Conservation (phyloP, 129 eudicot species). For the Lonicera japonica region DNA sequence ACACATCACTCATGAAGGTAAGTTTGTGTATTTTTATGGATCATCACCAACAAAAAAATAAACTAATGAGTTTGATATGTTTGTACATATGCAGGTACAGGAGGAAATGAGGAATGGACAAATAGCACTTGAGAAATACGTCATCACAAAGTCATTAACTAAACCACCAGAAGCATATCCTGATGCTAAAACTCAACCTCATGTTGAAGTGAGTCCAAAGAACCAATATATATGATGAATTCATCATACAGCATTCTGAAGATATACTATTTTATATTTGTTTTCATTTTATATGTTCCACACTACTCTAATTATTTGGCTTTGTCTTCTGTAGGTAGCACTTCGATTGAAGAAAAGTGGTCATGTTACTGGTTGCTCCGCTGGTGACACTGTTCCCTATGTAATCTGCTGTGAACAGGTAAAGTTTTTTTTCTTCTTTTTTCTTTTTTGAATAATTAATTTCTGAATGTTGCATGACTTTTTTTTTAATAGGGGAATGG, state of each 20-base stretch:
- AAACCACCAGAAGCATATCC: constrained; percentile 99
- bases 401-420: constrained; percentile 95
- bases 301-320: constrained; percentile 4
- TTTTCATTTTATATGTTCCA: background rate
- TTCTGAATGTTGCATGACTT: background rate
- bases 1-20: constrained; percentile 78
- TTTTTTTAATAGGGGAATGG: constrained; percentile 50
- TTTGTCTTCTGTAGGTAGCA: constrained; percentile 55
- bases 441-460: background rate
- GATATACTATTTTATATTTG: background rate
- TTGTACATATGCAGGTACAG: constrained; percentile 59
- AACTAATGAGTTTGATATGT: background rate
- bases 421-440: background rate
- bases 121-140: constrained; percentile 81
- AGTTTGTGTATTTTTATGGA: background rate
- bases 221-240: constrained; percentile 2
- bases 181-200: constrained; percentile 96
- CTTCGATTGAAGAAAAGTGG: constrained; percentile 79
- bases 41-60: background rate
- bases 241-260: background rate
- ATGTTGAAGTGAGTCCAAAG: constrained; percentile 70
- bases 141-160: constrained; percentile 85
- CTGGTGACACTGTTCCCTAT: constrained; percentile 97
- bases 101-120: constrained; percentile 95
- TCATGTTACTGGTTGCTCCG: constrained; percentile 81